Conservation (phyloP, 805 yeast species). For the Myxozyma geophila region DNA sequence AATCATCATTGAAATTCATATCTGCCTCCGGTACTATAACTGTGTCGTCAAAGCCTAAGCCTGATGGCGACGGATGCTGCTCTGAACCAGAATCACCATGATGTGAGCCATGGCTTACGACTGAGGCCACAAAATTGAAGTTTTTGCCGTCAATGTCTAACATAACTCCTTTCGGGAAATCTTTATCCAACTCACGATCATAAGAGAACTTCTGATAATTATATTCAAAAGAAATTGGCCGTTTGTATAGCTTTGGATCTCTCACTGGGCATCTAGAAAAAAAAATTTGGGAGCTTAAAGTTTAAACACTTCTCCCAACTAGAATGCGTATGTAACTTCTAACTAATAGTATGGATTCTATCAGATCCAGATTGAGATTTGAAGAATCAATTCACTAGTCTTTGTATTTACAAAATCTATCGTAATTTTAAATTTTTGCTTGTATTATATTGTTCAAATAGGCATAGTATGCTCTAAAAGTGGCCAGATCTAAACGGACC, state of each 20-base stretch:
- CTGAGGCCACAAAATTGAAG: not conserved
- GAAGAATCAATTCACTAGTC: no score
- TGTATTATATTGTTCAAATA: no score
- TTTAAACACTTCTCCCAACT: not conserved
- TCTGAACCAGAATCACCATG: constrained; percentile 6
- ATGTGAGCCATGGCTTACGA: not conserved
- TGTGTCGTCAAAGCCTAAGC: not conserved
- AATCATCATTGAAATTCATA: not conserved
- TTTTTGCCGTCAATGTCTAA: constrained; percentile 9
- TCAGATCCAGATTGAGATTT: no score
- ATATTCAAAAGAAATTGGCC: no score
- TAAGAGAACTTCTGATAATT: not conserved
- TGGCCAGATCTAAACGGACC: no score
- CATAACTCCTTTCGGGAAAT: not conserved
- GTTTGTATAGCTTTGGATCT: not conserved
- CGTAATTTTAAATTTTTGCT: no score
- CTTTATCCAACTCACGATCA: not conserved
- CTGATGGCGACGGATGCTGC: not conserved
- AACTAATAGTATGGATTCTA: no score
- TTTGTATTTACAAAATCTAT: no score
- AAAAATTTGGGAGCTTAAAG: constrained; percentile 16
- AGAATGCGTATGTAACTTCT: not conserved
- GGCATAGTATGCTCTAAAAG: no score
- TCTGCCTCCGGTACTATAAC: not conserved
- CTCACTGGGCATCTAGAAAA: not conserved